A percentile compares a stretch with the other conserved stretches of the same genome.
Evolutionary conservation across 805 yeast genomes (phyloP).

Genomic region (Wickerhamiella cacticola): DNA sequence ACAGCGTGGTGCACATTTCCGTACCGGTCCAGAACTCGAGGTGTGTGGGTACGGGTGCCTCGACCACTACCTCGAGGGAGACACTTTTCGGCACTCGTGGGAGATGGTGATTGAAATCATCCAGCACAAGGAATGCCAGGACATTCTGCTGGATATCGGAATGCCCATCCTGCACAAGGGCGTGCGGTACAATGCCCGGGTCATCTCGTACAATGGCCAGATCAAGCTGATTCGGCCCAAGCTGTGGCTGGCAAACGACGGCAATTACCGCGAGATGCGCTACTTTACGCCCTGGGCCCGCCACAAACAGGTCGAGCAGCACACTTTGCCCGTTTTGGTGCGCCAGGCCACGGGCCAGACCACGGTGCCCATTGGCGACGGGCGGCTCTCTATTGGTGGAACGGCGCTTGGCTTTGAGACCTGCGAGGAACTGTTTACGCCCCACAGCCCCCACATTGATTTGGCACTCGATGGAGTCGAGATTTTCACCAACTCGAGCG

Average conservation of each 20-base stretch:
- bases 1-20: constrained; percentile 54
- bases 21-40: constrained; percentile 97
- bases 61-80: constrained; percentile 89
- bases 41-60: constrained; percentile 63
- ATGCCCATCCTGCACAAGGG: constrained; percentile 85
- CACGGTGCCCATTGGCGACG: constrained; percentile 77
- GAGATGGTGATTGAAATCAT: constrained; percentile 79
- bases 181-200: constrained; percentile 82
- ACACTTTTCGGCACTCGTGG: constrained; percentile 83
- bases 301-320: constrained; percentile 61
- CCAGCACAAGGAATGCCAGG: constrained; percentile 53
- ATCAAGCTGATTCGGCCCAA: constrained; percentile 86
- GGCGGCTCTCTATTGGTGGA: constrained; percentile 69
- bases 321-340: constrained; percentile 58
- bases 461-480: constrained; percentile 96
- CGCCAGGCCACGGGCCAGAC: constrained; percentile 54
- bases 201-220: constrained; percentile 65
- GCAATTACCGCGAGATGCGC: constrained; percentile 96
- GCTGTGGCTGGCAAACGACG: constrained; percentile 88
- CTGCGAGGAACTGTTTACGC: constrained; percentile 95
- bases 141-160: constrained; percentile 78
- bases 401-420: constrained; percentile 96
- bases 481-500: constrained; percentile 87
- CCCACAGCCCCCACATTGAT: constrained; percentile 85
- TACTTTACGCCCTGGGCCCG: constrained; percentile 91